Base-by-base conservation (phyloP, 352 stramenopile genomes). In the Aphanomyces invadans region DNA sequence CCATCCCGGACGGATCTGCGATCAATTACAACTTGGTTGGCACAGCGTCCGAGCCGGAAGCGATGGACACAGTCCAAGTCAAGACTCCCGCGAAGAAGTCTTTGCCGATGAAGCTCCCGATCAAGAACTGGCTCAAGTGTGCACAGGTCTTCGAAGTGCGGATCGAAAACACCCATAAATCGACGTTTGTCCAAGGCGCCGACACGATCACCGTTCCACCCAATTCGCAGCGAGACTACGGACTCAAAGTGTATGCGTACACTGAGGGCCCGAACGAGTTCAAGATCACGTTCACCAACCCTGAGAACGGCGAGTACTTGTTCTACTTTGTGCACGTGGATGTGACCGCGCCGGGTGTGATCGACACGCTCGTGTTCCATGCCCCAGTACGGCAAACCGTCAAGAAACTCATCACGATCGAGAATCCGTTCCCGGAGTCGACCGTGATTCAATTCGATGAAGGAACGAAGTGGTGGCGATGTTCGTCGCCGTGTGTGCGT, bases 191-290 rank as follows among this genome's bases (percentile, higher is more conserved):
- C 0, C 76, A 92, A 62, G 89, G 88, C 0, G 72, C 88, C 0
- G 53, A 85, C 4, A 84, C 81, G 2, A 74, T 96, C 39, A 74
- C 88, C 4, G 71, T 97, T 17, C 79, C 81, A 5, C 75, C 73
- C 9, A 70, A 65, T 11, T 73, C 72, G 2, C 86, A 74, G 1
- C 76, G 84, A 4, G 88, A 80, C 55, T 97, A 96, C 70, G 84
- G 78, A 0, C 74, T 97, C 49, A 90, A 90, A 54, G 93, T 97
- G 49, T 89, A 93, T 38, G 89, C 83, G 36, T 96, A 96, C 67
- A 92, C 75, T 2, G 88, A 96, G 74, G 81, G 89, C 21, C 42
- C 23, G 2, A 75, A 74, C 15, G 56, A 71, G 28, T 71, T 93
- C 1, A 63, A 55, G 4, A 77, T 96, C 2, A 90, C 74, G 1